phyloP scores from a whole-genome alignment of 2,329 filamentous ascomycete genomes.

The Didymosphaeria variabile region DNA sequence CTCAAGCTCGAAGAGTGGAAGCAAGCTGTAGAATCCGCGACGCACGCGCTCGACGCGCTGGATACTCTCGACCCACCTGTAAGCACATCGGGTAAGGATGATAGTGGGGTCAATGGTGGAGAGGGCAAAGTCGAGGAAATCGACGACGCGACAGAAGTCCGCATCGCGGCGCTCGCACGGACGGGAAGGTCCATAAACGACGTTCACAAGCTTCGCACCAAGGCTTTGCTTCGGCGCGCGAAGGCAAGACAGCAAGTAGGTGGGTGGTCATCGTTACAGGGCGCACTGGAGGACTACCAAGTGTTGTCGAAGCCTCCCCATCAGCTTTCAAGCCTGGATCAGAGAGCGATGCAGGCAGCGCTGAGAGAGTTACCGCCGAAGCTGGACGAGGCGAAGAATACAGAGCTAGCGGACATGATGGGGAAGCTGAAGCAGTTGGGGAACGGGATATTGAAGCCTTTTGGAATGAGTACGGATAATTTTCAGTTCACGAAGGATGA shows the following conservation, averaged over 20 bases:
- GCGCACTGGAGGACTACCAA: conserved; percentile 83
- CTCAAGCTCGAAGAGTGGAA: conserved; percentile 88
- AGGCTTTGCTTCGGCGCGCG: conserved; percentile 82
- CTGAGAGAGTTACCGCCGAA: conserved; percentile 71
- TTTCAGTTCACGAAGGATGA: conserved; percentile 95
- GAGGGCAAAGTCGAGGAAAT: conserved; percentile 70
- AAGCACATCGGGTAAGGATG: conserved; percentile 47
- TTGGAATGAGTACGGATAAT: conserved; percentile 92
- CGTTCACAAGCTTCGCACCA: conserved; percentile 79
- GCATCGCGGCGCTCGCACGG: conserved; percentile 43
- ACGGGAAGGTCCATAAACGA: conserved; percentile 59
- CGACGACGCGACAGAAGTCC: conserved; percentile 57
- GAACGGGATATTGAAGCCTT: conserved; percentile 90
- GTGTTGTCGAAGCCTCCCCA: conserved; percentile 66
- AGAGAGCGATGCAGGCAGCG: conserved; percentile 72
- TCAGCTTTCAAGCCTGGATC: conserved; percentile 69
- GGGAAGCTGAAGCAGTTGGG: conserved; percentile 92
- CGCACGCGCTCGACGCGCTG: conserved; percentile 75
- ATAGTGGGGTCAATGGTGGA: conserved; percentile 61
- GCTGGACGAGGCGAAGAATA: conserved; percentile 81
- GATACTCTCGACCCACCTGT: conserved; percentile 64
- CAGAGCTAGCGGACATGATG: conserved; percentile 97
- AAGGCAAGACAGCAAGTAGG: conserved; percentile 75
- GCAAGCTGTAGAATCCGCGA: conserved; percentile 77
- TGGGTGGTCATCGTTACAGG: conserved; percentile 82